Evolutionary conservation across 495 filamentous ascomycete species (phyloP).

Genomic region (Mytilinidion resinicola): DNA sequence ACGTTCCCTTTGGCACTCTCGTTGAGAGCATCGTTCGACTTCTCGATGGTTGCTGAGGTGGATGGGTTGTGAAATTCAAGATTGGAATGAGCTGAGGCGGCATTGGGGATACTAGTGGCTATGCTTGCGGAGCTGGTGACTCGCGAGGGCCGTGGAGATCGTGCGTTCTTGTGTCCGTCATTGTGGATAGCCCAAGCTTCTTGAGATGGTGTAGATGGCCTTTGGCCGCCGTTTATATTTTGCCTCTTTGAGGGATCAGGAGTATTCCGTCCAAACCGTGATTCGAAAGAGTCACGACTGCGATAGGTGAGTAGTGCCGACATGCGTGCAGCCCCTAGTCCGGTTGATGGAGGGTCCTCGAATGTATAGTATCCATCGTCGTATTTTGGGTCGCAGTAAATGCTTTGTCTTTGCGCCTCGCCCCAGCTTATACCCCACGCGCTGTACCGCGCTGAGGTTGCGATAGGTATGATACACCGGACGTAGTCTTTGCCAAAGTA

Average conservation of each 20-base stretch:
- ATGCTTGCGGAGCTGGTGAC: constrained; percentile 34
- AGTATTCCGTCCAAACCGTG: constrained; percentile 86
- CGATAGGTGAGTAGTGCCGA: constrained; percentile 91
- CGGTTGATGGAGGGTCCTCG: constrained; percentile 64
- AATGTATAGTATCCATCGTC: constrained; percentile 90
- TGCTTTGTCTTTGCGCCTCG: constrained; percentile 94
- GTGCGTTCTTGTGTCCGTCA: constrained; percentile 69
- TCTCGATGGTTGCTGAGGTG: constrained; percentile 1
- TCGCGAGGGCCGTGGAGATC: constrained; percentile 40
- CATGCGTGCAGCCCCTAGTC: constrained; percentile 93
- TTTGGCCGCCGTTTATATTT: constrained; percentile 62
- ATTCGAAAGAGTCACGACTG: constrained; percentile 92
- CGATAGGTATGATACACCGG: constrained; percentile 83
- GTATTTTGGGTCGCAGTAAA: constrained; percentile 97
- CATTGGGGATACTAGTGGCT: background rate
- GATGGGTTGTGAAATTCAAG: constrained; percentile 22
- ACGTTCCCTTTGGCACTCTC: constrained; percentile 4
- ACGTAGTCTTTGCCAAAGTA: constrained; percentile 96
- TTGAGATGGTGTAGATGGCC: constrained; percentile 60
- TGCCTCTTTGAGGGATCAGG: constrained; percentile 76
- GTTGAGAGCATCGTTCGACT: background rate
- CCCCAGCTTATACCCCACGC: constrained; percentile 99
- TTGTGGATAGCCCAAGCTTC: constrained; percentile 94
- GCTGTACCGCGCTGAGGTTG: constrained; percentile 88
- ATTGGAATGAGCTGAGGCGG: constrained; percentile 6